These are phyloP conservation scores for Ceratobasidium sp. DNA, from an alignment of 1,284 basidiomycete genomes.

Conservation along the genomic window DNA sequence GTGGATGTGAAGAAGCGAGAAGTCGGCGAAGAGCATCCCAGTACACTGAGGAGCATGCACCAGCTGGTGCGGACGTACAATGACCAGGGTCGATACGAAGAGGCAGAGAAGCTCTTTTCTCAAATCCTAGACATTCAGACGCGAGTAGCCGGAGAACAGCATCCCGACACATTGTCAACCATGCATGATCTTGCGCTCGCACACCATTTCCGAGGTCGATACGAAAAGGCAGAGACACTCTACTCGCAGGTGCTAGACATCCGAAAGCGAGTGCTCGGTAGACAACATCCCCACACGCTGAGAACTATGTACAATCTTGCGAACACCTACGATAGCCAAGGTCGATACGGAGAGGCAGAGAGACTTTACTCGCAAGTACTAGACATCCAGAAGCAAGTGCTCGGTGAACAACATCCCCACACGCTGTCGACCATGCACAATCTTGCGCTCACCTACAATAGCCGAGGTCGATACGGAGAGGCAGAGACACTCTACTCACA, in stretches of 20 bases:
- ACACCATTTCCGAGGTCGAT: neutral
- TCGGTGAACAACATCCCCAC: no score
- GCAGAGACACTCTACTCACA: no score
- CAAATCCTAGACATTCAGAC: no score
- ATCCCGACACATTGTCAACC: conserved; percentile 3
- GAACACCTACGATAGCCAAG: neutral
- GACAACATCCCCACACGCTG: neutral
- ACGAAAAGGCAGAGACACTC: neutral
- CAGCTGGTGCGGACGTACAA: no score
- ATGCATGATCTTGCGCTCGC: neutral
- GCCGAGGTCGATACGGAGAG: no score
- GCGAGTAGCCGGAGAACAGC: neutral
- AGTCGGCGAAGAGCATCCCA: no score
- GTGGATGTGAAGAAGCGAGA: neutral
- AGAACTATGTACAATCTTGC: neutral
- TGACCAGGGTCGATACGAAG: no score
- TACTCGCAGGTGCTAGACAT: neutral
- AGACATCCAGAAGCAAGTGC: no score
- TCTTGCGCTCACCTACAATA: no score
- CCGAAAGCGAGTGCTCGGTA: neutral
- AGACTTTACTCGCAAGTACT: neutral
- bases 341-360: neutral
- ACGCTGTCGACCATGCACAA: no score
- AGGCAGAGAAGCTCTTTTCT: no score
- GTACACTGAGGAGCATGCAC: no score